phyloP scores from a whole-genome alignment of 805 yeast genomes.

The Yarrowia sp. region DNA sequence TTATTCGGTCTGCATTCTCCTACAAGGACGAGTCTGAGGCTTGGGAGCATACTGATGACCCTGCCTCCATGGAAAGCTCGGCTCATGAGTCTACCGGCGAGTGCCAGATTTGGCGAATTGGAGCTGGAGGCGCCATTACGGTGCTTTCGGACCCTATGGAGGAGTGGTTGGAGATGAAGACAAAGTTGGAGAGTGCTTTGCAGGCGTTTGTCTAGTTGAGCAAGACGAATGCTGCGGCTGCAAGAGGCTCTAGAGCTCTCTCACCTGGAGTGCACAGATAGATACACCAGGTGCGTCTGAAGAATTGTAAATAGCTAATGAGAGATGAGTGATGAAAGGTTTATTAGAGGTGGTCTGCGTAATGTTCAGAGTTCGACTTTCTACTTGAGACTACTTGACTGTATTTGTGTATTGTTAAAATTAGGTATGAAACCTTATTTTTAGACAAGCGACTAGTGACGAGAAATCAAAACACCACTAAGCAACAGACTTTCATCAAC shows the following conservation, averaged over 20 bases:
- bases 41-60: constrained; percentile 47
- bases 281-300: not conserved
- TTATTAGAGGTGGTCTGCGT: too few species aligned
- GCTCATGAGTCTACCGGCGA: constrained; percentile 20
- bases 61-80: constrained; percentile 21
- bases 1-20: constrained; percentile 81
- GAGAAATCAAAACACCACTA: not conserved
- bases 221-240: not conserved
- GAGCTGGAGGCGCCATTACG: constrained; percentile 99
- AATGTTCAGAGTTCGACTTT: too few species aligned
- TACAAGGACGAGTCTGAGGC: constrained; percentile 58
- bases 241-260: too few species aligned
- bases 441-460: too few species aligned
- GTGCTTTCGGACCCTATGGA: constrained; percentile 81
- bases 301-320: constrained; percentile 16
- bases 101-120: constrained; percentile 71
- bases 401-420: not conserved
- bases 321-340: not conserved
- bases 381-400: not conserved
- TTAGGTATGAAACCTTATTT: too few species aligned
- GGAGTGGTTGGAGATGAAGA: constrained; percentile 91
- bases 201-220: constrained; percentile 60
- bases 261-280: too few species aligned
- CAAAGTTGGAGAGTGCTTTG: constrained; percentile 80
- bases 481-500: not conserved